Percentiles rank a stretch among this genome's conserved stretches.
Evolutionary conservation across 257 asterid genomes (phyloP).

Genomic region (Linderniella brevidens): DNA sequence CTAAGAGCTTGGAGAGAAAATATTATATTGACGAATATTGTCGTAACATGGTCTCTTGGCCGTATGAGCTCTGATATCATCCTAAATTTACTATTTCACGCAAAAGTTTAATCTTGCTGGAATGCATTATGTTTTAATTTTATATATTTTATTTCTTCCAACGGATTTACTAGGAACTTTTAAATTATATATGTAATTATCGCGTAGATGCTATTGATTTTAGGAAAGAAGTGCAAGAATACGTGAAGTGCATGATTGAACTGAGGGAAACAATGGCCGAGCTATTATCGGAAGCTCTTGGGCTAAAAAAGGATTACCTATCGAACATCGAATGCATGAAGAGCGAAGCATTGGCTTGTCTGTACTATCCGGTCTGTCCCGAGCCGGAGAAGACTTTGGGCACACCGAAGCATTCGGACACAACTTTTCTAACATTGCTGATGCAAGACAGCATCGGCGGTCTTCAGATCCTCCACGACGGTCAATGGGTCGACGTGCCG

Average conservation of each 20-base stretch:
- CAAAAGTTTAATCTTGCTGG: too few relatives aligned
- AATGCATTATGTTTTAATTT: too few relatives aligned
- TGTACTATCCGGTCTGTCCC: slow-evolving; percentile 21
- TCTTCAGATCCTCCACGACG: slow-evolving; percentile 18
- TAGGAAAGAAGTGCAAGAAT: slow-evolving; percentile 13
- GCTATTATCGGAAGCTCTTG: slow-evolving; percentile 23
- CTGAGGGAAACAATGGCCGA: slow-evolving; percentile 17
- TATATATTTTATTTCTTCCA: too few relatives aligned
- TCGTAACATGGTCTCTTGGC: too few relatives aligned
- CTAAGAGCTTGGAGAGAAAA: too few relatives aligned
- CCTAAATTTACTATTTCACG: too few relatives aligned
- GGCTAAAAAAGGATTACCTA: slow-evolving; percentile 14
- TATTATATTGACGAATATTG: too few relatives aligned
- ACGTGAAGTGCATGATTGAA: slow-evolving; percentile 17
- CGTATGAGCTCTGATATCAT: too few relatives aligned
- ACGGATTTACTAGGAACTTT: too few relatives aligned
- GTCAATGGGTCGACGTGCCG: slow-evolving; percentile 22
- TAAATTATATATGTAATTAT: too few relatives aligned
- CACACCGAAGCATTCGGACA: slow-evolving; percentile 21
- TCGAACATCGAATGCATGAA: slow-evolving; percentile 24
- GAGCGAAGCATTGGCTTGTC: slow-evolving; percentile 16
- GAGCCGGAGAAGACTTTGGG: slow-evolving; percentile 23
- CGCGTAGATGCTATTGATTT: too few relatives aligned
- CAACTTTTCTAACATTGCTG: slow-evolving; percentile 16
- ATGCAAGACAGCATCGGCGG: slow-evolving; percentile 25